Conservation (phyloP, 768 basidiomycete genomes). For the Gautieria morchelliformis region DNA sequence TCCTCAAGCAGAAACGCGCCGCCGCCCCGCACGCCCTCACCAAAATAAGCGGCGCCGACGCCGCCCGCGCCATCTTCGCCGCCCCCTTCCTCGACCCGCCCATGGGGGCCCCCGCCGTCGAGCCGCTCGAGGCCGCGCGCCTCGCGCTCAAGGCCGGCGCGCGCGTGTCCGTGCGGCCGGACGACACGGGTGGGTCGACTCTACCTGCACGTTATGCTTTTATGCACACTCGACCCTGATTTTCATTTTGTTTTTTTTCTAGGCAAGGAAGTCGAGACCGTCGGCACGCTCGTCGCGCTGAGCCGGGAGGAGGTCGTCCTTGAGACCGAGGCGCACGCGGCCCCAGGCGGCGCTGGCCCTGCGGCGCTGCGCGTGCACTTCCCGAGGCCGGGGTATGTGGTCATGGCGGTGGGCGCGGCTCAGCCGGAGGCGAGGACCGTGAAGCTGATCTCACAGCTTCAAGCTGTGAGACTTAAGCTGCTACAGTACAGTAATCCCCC, state of each 20-base stretch:
- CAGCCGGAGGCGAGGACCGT: neutral
- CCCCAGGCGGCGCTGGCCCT: slow-evolving; percentile 20
- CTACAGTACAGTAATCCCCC: too few relatives aligned
- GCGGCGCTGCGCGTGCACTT: slow-evolving; percentile 42
- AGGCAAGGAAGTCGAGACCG: slow-evolving; percentile 20
- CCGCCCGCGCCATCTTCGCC: slow-evolving; percentile 32
- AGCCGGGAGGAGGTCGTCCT: slow-evolving; percentile 40
- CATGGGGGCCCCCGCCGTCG: too few relatives aligned
- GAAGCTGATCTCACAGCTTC: neutral
- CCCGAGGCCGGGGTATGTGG: slow-evolving; percentile 26
- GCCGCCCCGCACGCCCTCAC: slow-evolving; percentile 14
- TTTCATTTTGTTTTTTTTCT: neutral
- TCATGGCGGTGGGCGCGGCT: neutral
- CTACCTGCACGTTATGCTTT: too few relatives aligned
- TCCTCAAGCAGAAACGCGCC: slow-evolving; percentile 24
- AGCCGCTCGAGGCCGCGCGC: slow-evolving; percentile 34
- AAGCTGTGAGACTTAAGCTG: too few relatives aligned
- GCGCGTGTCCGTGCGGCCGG: slow-evolving; percentile 34
- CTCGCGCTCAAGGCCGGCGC: slow-evolving; percentile 31
- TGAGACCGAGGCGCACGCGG: slow-evolving; percentile 35
- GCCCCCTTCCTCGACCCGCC: slow-evolving; percentile 30
- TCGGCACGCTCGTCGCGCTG: slow-evolving; percentile 41
- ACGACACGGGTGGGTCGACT: slow-evolving; percentile 41
- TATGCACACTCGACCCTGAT: neutral
- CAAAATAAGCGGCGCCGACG: slow-evolving; percentile 30